phyloP scores from a whole-genome alignment of 2,329 filamentous ascomycete genomes.

The Fragosphaeria purpurea region DNA sequence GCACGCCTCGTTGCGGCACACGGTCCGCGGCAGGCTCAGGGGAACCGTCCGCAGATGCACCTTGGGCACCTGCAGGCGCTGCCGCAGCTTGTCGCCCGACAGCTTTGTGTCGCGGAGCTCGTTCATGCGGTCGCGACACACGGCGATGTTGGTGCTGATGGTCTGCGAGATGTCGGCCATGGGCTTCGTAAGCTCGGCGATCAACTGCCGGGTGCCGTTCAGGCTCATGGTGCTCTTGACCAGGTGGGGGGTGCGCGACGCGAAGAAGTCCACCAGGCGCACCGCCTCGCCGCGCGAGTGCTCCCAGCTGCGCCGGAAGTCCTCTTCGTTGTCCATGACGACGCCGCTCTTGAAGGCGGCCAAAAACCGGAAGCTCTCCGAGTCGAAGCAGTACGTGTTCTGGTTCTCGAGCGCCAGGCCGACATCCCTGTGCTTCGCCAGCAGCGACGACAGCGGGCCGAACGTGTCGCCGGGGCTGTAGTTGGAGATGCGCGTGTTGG shows the following conservation, averaged over 20 bases:
- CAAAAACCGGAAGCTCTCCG: conserved; percentile 32
- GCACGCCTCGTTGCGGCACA: conserved; percentile 21
- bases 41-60: conserved; percentile 14
- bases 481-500: conserved; percentile 30
- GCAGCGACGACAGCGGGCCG: conserved; percentile 21
- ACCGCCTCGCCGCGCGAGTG: conserved; percentile 22
- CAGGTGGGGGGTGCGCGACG: conserved; percentile 19
- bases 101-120: conserved; percentile 17
- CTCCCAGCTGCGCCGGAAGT: conserved; percentile 26
- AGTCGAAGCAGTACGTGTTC: conserved; percentile 32
- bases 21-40: conserved; percentile 21
- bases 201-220: conserved; percentile 26
- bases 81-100: conserved; percentile 18
- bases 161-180: conserved; percentile 25
- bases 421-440: conserved; percentile 21
- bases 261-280: conserved; percentile 23
- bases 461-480: conserved; percentile 31
- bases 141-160: conserved; percentile 22
- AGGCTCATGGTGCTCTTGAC: conserved; percentile 28
- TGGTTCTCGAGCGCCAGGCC: conserved; percentile 19
- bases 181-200: conserved; percentile 26
- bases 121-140: conserved; percentile 20
- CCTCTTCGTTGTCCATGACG: conserved; percentile 21
- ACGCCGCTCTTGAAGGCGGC: conserved; percentile 25
- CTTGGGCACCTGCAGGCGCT: conserved; percentile 18